A percentile compares a stretch with the other conserved stretches of the same genome.
These are phyloP conservation scores for Austroboletus niveus DNA, from an alignment of 1,284 basidiomycete species.

Conservation along the genomic window DNA sequence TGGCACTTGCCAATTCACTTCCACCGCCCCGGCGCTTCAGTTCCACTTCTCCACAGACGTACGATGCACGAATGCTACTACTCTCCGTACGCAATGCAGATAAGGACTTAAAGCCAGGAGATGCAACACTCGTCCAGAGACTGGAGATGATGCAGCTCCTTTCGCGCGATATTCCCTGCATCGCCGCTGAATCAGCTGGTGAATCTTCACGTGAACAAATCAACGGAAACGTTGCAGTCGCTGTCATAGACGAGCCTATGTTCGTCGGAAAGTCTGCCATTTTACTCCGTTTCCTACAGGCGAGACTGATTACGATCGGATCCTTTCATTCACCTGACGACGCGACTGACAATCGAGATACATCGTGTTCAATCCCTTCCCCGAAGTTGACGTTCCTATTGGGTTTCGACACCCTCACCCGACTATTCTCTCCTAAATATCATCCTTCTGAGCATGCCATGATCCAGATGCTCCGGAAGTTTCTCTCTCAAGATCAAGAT, in stretches of 20 bases:
- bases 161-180: constrained; percentile 45
- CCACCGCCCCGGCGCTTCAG: constrained; percentile 25
- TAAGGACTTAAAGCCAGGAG: constrained; percentile 71
- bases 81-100: constrained; percentile 90
- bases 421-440: constrained; percentile 81
- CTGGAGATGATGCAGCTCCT: constrained; percentile 81
- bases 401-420: constrained; percentile 86
- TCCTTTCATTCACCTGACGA: not conserved
- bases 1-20: constrained; percentile 63
- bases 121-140: constrained; percentile 74
- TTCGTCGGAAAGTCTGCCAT: constrained; percentile 83
- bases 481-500: constrained; percentile 60
- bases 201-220: constrained; percentile 11
- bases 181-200: constrained; percentile 1
- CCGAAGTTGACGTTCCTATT: constrained; percentile 67
- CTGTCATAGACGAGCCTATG: constrained; percentile 82
- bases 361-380: constrained; percentile 21
- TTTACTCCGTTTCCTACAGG: constrained; percentile 52
- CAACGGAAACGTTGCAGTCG: constrained; percentile 67
- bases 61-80: constrained; percentile 79
- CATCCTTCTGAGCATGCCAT: constrained; percentile 62
- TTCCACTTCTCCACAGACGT: constrained; percentile 30
- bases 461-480: constrained; percentile 51
- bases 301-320: constrained; percentile 33
- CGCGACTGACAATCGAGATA: constrained; percentile 1